A percentile compares a stretch with the other conserved stretches of the same genome.
phyloP scores from a whole-genome alignment of 1,139 yeast genomes.

The Lodderomyces metapsilosis region DNA sequence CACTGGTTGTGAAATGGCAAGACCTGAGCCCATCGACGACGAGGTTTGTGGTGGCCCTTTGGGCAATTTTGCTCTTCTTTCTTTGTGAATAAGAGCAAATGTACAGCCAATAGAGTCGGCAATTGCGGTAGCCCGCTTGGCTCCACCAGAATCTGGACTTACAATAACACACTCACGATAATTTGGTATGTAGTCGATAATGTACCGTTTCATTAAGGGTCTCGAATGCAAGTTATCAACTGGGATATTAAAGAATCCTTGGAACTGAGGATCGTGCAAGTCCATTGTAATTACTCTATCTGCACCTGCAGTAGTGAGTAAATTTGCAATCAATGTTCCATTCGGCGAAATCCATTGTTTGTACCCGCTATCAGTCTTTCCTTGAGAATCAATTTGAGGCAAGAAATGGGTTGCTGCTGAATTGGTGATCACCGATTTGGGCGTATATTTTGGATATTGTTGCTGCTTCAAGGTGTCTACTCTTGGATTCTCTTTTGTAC shows the following conservation, averaged over 20 bases:
- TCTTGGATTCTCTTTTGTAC: slow-evolving; percentile 16
- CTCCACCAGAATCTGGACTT: slow-evolving; percentile 97
- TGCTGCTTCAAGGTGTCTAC: slow-evolving; percentile 15
- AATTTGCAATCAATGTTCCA: slow-evolving; percentile 87
- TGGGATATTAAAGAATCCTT: slow-evolving; percentile 89
- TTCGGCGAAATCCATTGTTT: slow-evolving; percentile 96
- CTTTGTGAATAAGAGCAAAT: slow-evolving; percentile 95
- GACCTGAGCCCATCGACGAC: slow-evolving; percentile 10
- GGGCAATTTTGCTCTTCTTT: slow-evolving; percentile 60
- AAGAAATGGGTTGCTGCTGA: slow-evolving; percentile 23
- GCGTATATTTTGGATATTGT: slow-evolving; percentile 16
- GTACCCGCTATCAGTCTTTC: slow-evolving; percentile 62
- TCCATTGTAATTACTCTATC: slow-evolving; percentile 98
- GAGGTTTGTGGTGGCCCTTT: slow-evolving; percentile 30
- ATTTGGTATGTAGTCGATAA: slow-evolving; percentile 67
- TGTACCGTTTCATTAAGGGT: slow-evolving; percentile 80
- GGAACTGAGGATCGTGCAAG: slow-evolving; percentile 92
- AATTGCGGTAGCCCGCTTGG: slow-evolving; percentile 89
- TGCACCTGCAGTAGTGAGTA: slow-evolving; percentile 91
- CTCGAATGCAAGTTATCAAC: slow-evolving; percentile 88
- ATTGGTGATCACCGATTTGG: slow-evolving; percentile 33
- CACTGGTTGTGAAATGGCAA: background rate
- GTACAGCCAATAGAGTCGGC: slow-evolving; percentile 89
- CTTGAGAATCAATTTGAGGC: slow-evolving; percentile 36
- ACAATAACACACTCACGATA: slow-evolving; percentile 82